These are phyloP conservation scores for Botrytis galanthina DNA, from an alignment of 2,329 filamentous ascomycete species.

Conservation along the genomic window DNA sequence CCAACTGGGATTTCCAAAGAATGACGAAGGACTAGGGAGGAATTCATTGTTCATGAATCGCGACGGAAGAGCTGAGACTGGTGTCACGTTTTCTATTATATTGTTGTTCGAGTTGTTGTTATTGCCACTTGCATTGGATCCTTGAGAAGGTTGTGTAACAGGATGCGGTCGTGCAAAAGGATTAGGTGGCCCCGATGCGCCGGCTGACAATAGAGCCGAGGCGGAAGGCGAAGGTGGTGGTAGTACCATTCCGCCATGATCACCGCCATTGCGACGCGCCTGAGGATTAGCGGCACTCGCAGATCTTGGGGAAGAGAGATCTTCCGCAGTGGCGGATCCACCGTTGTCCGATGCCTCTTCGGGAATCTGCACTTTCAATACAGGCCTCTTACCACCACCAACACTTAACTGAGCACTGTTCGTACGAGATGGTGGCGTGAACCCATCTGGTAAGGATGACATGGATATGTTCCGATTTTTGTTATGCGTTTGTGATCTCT, in stretches of 20 bases:
- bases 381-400: conserved; percentile 68
- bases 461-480: conserved; percentile 48
- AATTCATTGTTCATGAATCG: conserved; percentile 86
- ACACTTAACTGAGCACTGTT: conserved; percentile 63
- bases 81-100: conserved; percentile 63
- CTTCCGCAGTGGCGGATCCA: conserved; percentile 61
- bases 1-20: conserved; percentile 78
- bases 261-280: conserved; percentile 32
- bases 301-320: conserved; percentile 55
- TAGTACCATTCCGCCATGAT: conserved; percentile 64
- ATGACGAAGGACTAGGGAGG: conserved; percentile 84
- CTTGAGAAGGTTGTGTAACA: conserved; percentile 48
- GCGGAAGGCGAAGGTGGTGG: conserved; percentile 86
- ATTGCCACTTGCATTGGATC: conserved; percentile 39
- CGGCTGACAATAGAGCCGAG: conserved; percentile 80
- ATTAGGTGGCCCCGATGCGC: conserved; percentile 88
- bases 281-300: conserved; percentile 30
- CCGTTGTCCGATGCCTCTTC: conserved; percentile 82
- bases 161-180: conserved; percentile 90
- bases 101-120: conserved; percentile 44
- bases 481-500: conserved; percentile 45
- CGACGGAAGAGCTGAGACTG: conserved; percentile 89
- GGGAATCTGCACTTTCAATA: conserved; percentile 91
- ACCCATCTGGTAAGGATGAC: conserved; percentile 58
- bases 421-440: conserved; percentile 72